phyloP scores from a whole-genome alignment of 2,329 filamentous ascomycete genomes.

The Aspergillus ruber region DNA sequence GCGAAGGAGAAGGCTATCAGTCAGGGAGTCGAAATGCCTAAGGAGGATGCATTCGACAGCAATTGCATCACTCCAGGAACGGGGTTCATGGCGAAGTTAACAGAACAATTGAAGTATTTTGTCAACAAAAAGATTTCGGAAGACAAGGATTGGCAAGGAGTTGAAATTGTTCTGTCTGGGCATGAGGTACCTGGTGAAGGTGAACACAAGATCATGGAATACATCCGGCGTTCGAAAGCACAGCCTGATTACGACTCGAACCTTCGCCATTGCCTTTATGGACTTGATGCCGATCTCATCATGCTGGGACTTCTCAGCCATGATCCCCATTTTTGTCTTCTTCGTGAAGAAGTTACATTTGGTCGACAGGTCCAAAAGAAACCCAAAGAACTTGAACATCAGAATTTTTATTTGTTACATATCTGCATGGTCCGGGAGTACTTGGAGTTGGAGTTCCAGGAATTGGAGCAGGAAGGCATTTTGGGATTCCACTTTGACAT shows the following conservation, averaged over 20 bases:
- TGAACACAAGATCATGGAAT: conserved; percentile 99
- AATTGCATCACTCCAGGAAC: conserved; percentile 98
- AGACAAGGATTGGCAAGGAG: conserved; percentile 94
- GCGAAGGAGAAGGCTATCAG: conserved; percentile 86
- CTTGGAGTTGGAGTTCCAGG: conserved; percentile 92
- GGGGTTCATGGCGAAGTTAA: conserved; percentile 95
- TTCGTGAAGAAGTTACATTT: conserved; percentile 97
- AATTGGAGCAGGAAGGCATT: conserved; percentile 66
- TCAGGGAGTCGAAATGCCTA: conserved; percentile 87
- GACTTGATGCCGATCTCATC: conserved; percentile 93
- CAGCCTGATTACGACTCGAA: conserved; percentile 90
- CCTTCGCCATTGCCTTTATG: conserved; percentile 92
- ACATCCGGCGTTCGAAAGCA: conserved; percentile 94
- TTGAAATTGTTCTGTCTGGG: conserved; percentile 90
- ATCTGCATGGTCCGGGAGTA: conserved; percentile 97
- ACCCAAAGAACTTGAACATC: conserved; percentile 93
- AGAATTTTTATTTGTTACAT: conserved; percentile 97
- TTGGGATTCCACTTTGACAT: conserved; percentile 80
- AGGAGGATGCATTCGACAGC: conserved; percentile 94
- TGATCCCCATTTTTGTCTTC: conserved; percentile 94
- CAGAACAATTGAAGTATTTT: conserved; percentile 92
- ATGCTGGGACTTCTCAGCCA: conserved; percentile 97
- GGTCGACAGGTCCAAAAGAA: conserved; percentile 80
- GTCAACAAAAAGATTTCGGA: conserved; percentile 98
- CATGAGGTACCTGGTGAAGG: conserved; percentile 97